Base-by-base conservation (phyloP, 2,329 filamentous ascomycete species). In the Lasiodiplodia hormozganensis region DNA sequence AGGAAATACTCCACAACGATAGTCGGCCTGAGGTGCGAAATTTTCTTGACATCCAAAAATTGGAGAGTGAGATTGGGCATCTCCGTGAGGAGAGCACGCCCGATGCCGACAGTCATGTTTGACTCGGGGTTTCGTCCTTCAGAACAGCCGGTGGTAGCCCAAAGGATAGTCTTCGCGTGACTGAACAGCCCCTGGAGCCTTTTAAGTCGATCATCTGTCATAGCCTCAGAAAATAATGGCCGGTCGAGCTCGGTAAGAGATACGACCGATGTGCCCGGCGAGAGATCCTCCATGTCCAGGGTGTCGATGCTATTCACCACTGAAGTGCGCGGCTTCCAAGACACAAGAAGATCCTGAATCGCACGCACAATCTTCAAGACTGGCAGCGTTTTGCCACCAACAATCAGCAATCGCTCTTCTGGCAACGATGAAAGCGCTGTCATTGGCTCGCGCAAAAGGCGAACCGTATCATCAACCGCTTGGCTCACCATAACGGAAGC, bases 1-100 rank as follows among this genome's bases (percentile, higher is more conserved):
- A 67, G 52, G 4, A 67, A 38, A 8, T 14, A 54, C 43, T 67
- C 49, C 2, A 28, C 40, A 21, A 67, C 21, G 2, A 52, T 2
- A 7, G 21, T 43, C 5, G 51, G n/a, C 23, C 18, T 31, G 18
- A 51, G 38, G 3, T 25, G 16, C 0, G 40, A 25, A 7, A 49
- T 11, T 10, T 40, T 54, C 6, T 66, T 68, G 28, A 75, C 43
- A 43, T 76, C 73, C 18, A 76, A 23, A 38, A 70, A 70, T 34
- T 74, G 73, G 10, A 75, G 54, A 2, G 56, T 67, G 0, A 76
- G n/a, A 5, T 72, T 57, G 1, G 68, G 66, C 16, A 69, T 51
- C 62, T 76, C 74, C 14, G 56, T 31, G 2, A 65, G 38, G 1
- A 72, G 64, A 12, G 69, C 34, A 12, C 75, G 71, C 0, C 70